A percentile compares a stretch with the other conserved stretches of the same genome.
phyloP scores from a whole-genome alignment of 139 green algal genomes.

The Chlorella sp. region DNA sequence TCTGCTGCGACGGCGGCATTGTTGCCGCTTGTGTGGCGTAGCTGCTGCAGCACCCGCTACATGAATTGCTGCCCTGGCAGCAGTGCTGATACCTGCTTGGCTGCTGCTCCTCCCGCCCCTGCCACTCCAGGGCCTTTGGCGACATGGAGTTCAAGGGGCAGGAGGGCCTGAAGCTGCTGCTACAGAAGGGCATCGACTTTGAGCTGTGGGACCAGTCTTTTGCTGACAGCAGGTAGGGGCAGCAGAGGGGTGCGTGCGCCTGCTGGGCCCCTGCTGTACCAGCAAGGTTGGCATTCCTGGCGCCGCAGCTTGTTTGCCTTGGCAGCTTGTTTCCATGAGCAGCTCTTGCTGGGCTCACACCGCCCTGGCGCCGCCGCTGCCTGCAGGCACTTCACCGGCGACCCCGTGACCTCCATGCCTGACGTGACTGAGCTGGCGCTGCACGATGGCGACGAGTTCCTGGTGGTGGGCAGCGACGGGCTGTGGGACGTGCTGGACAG shows the following conservation, averaged over 20 bases:
- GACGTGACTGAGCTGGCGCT: constrained; percentile 71
- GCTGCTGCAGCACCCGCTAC: too few relatives aligned
- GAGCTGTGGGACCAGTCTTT: constrained; percentile 60
- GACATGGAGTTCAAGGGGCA: constrained; percentile 77
- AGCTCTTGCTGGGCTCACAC: too few relatives aligned
- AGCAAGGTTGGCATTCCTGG: too few relatives aligned
- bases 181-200: constrained; percentile 54
- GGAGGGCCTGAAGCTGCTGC: constrained; percentile 52
- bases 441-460: constrained; percentile 71
- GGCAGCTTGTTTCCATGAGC: too few relatives aligned
- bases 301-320: too few relatives aligned
- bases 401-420: constrained; percentile 69
- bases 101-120: not conserved
- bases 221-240: constrained; percentile 40
- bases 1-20: not conserved
- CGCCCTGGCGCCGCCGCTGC: not conserved
- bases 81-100: not conserved
- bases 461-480: constrained; percentile 81
- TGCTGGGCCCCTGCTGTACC: too few relatives aligned
- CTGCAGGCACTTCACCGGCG: constrained; percentile 45
- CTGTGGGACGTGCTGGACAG: constrained; percentile 72
- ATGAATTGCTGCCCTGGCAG: too few relatives aligned
- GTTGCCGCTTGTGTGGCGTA: not conserved
- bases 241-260: too few relatives aligned
- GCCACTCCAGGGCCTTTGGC: constrained; percentile 70